Conservation (phyloP, 2,329 filamentous ascomycete species). For the Colletotrichum cuscutae region DNA sequence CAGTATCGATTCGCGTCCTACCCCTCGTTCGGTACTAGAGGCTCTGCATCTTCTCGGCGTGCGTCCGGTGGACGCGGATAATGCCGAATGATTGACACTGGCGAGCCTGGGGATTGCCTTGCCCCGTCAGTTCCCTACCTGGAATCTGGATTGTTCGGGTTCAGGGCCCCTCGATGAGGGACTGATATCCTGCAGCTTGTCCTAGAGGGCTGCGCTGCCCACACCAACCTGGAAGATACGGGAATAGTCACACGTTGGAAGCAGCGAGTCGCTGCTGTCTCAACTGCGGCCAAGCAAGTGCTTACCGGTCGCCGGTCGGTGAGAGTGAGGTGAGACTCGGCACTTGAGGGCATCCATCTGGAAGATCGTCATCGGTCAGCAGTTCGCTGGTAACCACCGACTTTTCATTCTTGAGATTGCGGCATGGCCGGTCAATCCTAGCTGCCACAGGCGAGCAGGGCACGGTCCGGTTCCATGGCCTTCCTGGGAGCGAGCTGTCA, state of each 20-base stretch:
- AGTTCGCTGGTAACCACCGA: background rate
- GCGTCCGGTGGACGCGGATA: background rate
- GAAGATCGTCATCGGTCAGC: background rate
- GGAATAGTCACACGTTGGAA: conserved; percentile 9
- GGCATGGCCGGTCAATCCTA: conserved; percentile 6
- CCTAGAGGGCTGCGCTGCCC: conserved; percentile 10
- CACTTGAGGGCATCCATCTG: background rate
- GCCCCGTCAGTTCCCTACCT: background rate
- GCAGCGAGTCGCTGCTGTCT: conserved; percentile 12
- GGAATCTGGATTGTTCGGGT: background rate
- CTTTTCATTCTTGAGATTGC: background rate
- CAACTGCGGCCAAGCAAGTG: conserved; percentile 8
- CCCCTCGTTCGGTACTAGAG: conserved; percentile 24
- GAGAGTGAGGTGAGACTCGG: conserved; percentile 3
- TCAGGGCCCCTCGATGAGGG: background rate
- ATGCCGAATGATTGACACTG: background rate
- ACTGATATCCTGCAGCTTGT: conserved; percentile 9
- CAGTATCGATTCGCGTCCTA: conserved; percentile 7
- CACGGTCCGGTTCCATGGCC: background rate
- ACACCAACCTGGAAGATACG: conserved; percentile 4
- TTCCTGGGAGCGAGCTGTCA: background rate
- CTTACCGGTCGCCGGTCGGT: background rate
- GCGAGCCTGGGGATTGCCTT: background rate
- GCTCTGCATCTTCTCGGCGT: conserved; percentile 23
- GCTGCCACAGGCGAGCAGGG: background rate